A percentile compares a stretch with the other conserved stretches of the same genome.
phyloP scores from a whole-genome alignment of 306 rosid species.

The Boehmeria nivea region DNA sequence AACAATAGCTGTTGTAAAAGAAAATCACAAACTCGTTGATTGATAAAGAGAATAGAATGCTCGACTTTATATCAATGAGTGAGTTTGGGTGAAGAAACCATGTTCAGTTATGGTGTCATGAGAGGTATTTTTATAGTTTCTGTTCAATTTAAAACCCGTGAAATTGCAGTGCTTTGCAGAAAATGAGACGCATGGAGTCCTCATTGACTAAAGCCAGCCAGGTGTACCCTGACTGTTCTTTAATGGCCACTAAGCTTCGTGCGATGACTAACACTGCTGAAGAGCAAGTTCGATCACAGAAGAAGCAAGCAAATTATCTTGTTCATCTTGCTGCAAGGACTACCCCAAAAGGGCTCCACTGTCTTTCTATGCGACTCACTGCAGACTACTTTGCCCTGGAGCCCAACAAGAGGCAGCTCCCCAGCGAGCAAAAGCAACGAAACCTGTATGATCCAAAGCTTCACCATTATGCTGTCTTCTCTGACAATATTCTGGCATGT shows the following conservation, averaged over 20 bases:
- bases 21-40: slow-evolving; percentile 1
- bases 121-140: background rate
- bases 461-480: slow-evolving; percentile 87
- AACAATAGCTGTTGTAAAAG: background rate
- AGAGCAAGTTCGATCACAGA: slow-evolving; percentile 58
- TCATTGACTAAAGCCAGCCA: slow-evolving; percentile 62
- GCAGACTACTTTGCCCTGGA: slow-evolving; percentile 65
- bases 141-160: slow-evolving; percentile 43
- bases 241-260: slow-evolving; percentile 79
- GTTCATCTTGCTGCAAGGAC: slow-evolving; percentile 81
- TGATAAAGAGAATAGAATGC: slow-evolving; percentile 2
- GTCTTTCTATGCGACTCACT: slow-evolving; percentile 87
- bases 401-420: slow-evolving; percentile 56
- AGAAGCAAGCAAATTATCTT: slow-evolving; percentile 51
- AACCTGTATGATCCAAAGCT: slow-evolving; percentile 56
- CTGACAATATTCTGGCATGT: slow-evolving; percentile 91
- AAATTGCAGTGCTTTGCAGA: slow-evolving; percentile 88
- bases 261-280: slow-evolving; percentile 72
- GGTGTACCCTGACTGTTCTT: slow-evolving; percentile 68
- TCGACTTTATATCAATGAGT: background rate
- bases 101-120: slow-evolving; percentile 4
- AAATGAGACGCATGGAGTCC: slow-evolving; percentile 79
- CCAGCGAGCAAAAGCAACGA: slow-evolving; percentile 49
- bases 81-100: slow-evolving; percentile 1
- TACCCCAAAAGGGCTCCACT: slow-evolving; percentile 79